Base-by-base conservation (phyloP, 164 flowering plant species). In the Chimonanthus salicifolius region DNA sequence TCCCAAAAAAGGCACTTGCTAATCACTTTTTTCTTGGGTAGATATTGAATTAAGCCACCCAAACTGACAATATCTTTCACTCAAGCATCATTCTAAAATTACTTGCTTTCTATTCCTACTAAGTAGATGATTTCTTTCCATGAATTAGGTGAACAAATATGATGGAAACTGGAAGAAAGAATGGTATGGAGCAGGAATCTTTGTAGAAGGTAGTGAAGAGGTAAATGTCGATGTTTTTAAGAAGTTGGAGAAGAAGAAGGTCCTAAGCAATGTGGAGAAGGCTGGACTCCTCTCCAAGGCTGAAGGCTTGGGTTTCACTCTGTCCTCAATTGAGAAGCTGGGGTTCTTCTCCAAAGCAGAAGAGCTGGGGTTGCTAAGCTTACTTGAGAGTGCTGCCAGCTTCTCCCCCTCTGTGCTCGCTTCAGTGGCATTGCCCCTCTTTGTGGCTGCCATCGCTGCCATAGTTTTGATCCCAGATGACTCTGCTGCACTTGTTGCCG, bases 111-210 rank as follows among this genome's bases (percentile, higher is more conserved):
- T 33, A 1, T 33, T 33, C 33, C 33, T 33, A 33, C 33, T 33
- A 33, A 33, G 33, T 33, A 33, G 33, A 33, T 33, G 33, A 33
- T 33, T 33, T 33, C 33, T 33, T 33, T 33, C 33, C 33, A 33
- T 33, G 33, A 33, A 33, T 33, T 77, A 92, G 99, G 98, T 93
- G 75, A 90, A 95, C 84, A 90, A 83, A 65, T 92, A 84, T 74
- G 94, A 95, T 64, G 58, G 70, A 3, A 70, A 50, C 43, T 92
- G 99, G 98, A 71, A 88, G 81, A 95, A 95, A 62, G 70, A 89
- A 73, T 95, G 99, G 98, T 95, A 69, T 69, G 99, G 97, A 0
- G 97, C 97, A 0, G 98, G 99, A 5, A 58, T 95, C 48, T 93
- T 95, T 79, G 73, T 50, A 64, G 98, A 95, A 79, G 88, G 89